phyloP scores from a whole-genome alignment of 495 filamentous ascomycete species.

The Lasiosphaeria miniovina region DNA sequence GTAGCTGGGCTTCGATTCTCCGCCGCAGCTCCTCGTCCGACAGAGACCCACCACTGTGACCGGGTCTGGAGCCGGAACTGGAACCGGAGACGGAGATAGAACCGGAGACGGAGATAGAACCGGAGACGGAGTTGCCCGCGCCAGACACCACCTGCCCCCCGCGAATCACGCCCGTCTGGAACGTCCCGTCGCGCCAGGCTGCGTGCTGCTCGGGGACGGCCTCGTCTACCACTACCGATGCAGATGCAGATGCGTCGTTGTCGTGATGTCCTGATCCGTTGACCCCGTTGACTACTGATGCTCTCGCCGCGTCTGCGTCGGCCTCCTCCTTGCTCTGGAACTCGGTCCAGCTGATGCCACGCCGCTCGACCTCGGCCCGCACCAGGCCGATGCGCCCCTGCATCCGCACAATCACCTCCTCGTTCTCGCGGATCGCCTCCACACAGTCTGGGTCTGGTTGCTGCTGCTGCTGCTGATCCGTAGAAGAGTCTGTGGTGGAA shows the following conservation, averaged over 20 bases:
- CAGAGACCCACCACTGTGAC: no score
- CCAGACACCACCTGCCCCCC: conserved; percentile 40
- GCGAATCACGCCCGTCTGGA: conserved; percentile 49
- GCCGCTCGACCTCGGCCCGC: conserved; percentile 68
- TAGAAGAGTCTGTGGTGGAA: conserved; percentile 15
- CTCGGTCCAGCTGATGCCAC: conserved; percentile 70
- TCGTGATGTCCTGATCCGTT: conserved; percentile 15
- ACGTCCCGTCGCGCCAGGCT: conserved; percentile 53
- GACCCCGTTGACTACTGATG: conserved; percentile 4
- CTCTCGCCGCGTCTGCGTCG: conserved; percentile 18
- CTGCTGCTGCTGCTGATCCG: conserved; percentile 27
- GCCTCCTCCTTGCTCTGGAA: conserved; percentile 40
- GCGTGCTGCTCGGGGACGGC: conserved; percentile 2
- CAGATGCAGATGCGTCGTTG: conserved; percentile 8
- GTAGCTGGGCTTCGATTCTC: conserved; percentile 44
- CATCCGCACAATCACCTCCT: conserved; percentile 70
- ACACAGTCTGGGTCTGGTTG: conserved; percentile 61
- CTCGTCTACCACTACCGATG: neutral
- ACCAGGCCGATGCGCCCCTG: conserved; percentile 65
- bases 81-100: no score
- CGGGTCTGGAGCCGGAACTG: no score
- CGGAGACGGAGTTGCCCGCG: neutral
- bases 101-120: neutral
- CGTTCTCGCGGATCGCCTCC: conserved; percentile 74
- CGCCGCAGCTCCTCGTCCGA: conserved; percentile 46